Percentiles rank a stretch among this genome's conserved stretches.
Evolutionary conservation across 768 basidiomycete species (phyloP).

Genomic region (Austroboletus festivus): DNA sequence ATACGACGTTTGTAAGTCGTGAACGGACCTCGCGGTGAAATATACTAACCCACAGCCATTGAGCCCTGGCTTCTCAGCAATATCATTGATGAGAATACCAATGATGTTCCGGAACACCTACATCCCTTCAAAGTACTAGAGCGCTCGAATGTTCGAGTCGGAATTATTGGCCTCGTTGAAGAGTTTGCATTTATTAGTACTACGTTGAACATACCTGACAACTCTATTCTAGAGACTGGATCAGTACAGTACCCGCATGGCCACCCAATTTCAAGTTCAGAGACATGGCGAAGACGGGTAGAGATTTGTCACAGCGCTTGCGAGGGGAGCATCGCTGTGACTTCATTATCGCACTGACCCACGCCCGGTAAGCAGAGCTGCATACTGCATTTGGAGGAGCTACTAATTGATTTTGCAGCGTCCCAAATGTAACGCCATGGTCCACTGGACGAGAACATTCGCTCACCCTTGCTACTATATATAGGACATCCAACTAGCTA

Average conservation of each 20-base stretch:
- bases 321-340: slow-evolving; percentile 75
- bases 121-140: slow-evolving; percentile 66
- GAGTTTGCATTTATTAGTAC: slow-evolving; percentile 43
- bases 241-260: slow-evolving; percentile 84
- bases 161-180: slow-evolving; percentile 85
- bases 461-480: slow-evolving; percentile 7
- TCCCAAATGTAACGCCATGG: slow-evolving; percentile 27
- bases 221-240: slow-evolving; percentile 62
- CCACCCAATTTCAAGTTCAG: slow-evolving; percentile 73
- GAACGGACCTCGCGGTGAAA: not conserved
- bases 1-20: slow-evolving; percentile 72
- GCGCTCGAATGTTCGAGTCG: slow-evolving; percentile 65
- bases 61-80: slow-evolving; percentile 92
- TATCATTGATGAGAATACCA: slow-evolving; percentile 68
- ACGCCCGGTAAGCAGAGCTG: slow-evolving; percentile 54
- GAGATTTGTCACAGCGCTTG: slow-evolving; percentile 68
- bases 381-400: not conserved
- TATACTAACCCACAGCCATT: slow-evolving; percentile 1
- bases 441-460: not conserved
- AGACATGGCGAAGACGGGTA: slow-evolving; percentile 70
- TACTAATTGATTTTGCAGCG: slow-evolving; percentile 17
- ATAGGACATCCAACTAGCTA: slow-evolving; percentile 72
- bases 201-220: not conserved
- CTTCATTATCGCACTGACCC: slow-evolving; percentile 81
- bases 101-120: slow-evolving; percentile 56